These are phyloP conservation scores for Lolium perenne DNA, from an alignment of 176 grass and related monocot species.

Conservation along the genomic window DNA sequence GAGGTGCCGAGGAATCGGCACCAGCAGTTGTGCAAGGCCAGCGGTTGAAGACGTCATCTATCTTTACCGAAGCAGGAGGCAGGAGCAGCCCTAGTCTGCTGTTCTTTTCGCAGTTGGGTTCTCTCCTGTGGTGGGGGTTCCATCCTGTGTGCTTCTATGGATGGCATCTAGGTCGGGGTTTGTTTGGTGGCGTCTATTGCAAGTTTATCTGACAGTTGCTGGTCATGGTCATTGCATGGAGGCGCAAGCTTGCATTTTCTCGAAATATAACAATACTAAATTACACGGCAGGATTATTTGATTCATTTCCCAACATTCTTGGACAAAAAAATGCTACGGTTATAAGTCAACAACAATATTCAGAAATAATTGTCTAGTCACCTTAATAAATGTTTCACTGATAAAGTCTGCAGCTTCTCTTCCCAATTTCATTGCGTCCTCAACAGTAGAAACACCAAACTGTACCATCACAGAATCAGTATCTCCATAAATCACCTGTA, in stretches of 20 bases:
- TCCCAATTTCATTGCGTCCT: constrained; percentile 93
- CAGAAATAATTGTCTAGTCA: constrained; percentile 31
- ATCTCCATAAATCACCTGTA: constrained; percentile 94
- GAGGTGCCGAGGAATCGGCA: too few species aligned
- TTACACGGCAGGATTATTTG: not conserved
- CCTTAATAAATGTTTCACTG: constrained; percentile 96
- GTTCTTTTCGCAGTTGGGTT: not conserved
- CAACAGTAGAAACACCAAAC: constrained; percentile 85
- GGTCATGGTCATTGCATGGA: not conserved
- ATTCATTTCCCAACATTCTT: not conserved
- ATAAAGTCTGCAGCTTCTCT: constrained; percentile 94
- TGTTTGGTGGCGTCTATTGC: not conserved
- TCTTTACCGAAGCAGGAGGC: not conserved
- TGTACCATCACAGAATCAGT: constrained; percentile 99
- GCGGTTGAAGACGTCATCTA: not conserved
- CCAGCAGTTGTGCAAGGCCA: too few species aligned
- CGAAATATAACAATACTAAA: not conserved
- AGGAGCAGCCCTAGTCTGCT: not conserved
- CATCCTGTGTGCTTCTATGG: not conserved
- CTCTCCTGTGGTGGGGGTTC: not conserved
- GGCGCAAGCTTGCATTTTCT: not conserved
- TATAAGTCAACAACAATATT: not conserved
- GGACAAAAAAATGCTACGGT: constrained; percentile 4
- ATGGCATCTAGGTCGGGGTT: not conserved
- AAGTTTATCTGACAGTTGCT: not conserved